Evolutionary conservation across 441 rosid species (phyloP).

Genomic region (Raphanus hybrid): DNA sequence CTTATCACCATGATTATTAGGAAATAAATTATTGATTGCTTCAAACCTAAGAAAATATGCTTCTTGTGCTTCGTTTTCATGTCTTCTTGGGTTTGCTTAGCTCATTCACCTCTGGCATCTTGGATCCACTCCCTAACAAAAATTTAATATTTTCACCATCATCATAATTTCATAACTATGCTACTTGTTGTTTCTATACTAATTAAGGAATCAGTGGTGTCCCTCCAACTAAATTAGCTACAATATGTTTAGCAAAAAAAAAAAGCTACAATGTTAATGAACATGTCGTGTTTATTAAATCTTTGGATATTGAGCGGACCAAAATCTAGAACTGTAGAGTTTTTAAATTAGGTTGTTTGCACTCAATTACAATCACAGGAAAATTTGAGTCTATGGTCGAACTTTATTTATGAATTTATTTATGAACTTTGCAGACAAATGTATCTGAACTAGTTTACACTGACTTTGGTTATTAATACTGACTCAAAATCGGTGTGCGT

Average conservation of each 20-base stretch:
- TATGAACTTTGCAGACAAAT: not conserved
- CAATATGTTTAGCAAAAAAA: no score
- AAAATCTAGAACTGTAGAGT: not conserved
- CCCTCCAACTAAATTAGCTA: not conserved
- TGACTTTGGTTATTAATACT: not conserved
- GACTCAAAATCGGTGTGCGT: not conserved
- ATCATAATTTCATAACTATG: not conserved
- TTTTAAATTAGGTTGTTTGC: not conserved
- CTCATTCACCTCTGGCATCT: conserved; percentile 39
- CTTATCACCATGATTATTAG: conserved; percentile 5
- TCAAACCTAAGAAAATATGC: conserved; percentile 45
- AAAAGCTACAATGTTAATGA: not conserved
- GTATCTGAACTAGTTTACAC: not conserved
- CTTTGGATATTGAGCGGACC: not conserved
- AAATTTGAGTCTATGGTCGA: not conserved
- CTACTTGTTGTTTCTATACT: not conserved
- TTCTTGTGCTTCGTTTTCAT: conserved; percentile 45
- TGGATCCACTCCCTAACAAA: conserved; percentile 38
- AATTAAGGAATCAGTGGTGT: not conserved
- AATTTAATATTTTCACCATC: not conserved
- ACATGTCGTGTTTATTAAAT: not conserved
- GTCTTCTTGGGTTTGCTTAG: conserved; percentile 39
- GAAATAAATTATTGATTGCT: conserved; percentile 30
- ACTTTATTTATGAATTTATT: not conserved
- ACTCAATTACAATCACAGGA: not conserved